phyloP scores from a whole-genome alignment of 148 eudicot species.

The Heliosperma pusillum region DNA sequence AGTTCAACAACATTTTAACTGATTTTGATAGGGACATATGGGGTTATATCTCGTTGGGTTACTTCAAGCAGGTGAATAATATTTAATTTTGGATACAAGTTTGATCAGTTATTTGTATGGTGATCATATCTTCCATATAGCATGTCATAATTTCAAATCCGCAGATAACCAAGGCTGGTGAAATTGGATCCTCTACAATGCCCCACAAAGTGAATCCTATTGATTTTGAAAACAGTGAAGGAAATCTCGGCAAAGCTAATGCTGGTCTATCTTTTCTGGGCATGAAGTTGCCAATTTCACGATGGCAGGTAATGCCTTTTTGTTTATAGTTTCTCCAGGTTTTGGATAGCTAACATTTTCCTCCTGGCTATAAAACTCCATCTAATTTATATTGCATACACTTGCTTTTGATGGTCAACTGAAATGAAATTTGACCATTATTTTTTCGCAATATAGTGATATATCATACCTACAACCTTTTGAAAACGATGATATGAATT shows the following conservation, averaged over 20 bases:
- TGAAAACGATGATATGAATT: no score
- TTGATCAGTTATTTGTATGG: no score
- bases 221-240: constrained; percentile 98
- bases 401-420: no score
- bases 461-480: no score
- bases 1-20: constrained; percentile 69
- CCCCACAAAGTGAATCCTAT: constrained; percentile 99
- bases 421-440: no score
- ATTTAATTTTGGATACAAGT: neutral
- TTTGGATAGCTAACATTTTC: constrained; percentile 1
- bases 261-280: constrained; percentile 62
- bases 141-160: constrained; percentile 14
- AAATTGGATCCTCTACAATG: constrained; percentile 97
- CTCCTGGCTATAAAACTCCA: neutral
- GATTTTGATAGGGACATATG: constrained; percentile 89
- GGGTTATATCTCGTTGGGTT: constrained; percentile 82
- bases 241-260: constrained; percentile 90
- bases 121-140: neutral
- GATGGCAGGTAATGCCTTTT: constrained; percentile 70
- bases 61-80: constrained; percentile 78
- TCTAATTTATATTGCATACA: no score
- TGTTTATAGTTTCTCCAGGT: neutral
- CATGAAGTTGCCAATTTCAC: constrained; percentile 82
- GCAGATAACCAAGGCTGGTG: constrained; percentile 85
- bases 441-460: no score